Evolutionary conservation across 768 basidiomycete genomes (phyloP), one percentile per base, ranked within the genome.

Genomic region (Rhodotorula sphaerocarpa): DNA sequence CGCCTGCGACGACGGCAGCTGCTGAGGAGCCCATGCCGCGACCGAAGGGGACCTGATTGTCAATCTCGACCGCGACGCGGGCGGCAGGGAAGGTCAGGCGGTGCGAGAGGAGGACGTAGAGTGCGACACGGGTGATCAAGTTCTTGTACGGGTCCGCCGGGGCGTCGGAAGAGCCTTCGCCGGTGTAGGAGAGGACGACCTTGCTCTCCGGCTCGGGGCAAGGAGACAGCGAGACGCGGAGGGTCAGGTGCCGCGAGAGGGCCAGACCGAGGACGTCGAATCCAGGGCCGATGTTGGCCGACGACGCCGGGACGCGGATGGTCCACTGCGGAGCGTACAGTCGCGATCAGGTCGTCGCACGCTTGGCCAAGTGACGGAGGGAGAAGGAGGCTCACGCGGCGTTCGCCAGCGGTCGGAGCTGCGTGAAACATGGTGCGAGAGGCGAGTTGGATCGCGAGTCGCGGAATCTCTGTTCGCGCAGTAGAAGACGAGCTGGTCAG

Each of bases 191-290:
- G 72, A 97, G 81, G 51, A 72, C 74, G 11, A 90, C 88, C 23
- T 70, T 65, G 57, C 47, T 57, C 18, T 59, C 55, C 7, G 59
- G 43, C 11, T 79, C 78, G 25, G 74, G 62, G 28, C 77, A 73
- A 9, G 67, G 55, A 9, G 76, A 72, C 62, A 77, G 75, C 51
- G 79, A 79, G 70, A 91, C 85, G 50, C 80, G 80, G 71, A 97
- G 80, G 21, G 83, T 85, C 70, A 96, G 82, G 69, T 85, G 81
- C 34, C 95, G 82, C 2, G 89, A 90, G 28, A 97, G 84, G 0
- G 93, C 92, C 66, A 99, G 85, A n/a, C 95, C 95, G 68, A 96
- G 90, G 66, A 97, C 95, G 75, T 99, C 95, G 76, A 99, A 99
- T 30, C 93, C 93, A 44, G 93, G 93, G 4, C 93, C 93, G 73